A percentile compares a stretch with the other conserved stretches of the same genome.
phyloP scores from a whole-genome alignment of 2,329 filamentous ascomycete species.

The Knoxdaviesia capensis region DNA sequence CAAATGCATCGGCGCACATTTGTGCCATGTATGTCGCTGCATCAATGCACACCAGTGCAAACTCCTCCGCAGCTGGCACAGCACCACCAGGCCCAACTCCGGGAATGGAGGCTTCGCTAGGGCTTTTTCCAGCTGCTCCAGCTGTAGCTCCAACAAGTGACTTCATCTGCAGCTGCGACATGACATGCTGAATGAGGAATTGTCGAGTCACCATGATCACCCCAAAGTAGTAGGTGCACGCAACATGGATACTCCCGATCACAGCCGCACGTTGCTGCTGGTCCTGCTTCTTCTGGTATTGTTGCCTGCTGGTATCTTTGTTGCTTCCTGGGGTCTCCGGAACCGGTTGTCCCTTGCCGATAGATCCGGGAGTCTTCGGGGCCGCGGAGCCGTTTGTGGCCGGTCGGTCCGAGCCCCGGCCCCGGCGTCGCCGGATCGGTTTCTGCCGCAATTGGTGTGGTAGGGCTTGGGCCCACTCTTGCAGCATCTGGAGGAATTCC shows the following conservation, averaged over 20 bases:
- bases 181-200: constrained; percentile 5
- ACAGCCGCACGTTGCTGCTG: not conserved
- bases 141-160: constrained; percentile 9
- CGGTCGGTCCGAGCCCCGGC: not conserved
- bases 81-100: too few relatives aligned
- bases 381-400: not conserved
- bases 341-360: not conserved
- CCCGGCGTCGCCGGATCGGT: not conserved
- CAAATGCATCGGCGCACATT: constrained; percentile 21
- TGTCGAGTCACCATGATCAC: constrained; percentile 6
- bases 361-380: not conserved
- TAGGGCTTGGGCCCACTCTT: constrained; percentile 1
- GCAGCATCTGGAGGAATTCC: constrained; percentile 2
- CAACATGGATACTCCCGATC: constrained; percentile 5
- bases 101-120: constrained; percentile 4
- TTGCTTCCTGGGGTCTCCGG: not conserved
- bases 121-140: constrained; percentile 13
- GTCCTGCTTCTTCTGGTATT: not conserved
- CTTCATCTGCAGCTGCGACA: constrained; percentile 2
- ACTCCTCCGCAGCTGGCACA: not conserved
- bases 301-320: not conserved
- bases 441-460: constrained; percentile 1
- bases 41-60: constrained; percentile 26
- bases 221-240: constrained; percentile 6
- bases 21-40: constrained; percentile 28